Conservation (phyloP, 345 rosid species). For the Aurinia saxatilis region DNA sequence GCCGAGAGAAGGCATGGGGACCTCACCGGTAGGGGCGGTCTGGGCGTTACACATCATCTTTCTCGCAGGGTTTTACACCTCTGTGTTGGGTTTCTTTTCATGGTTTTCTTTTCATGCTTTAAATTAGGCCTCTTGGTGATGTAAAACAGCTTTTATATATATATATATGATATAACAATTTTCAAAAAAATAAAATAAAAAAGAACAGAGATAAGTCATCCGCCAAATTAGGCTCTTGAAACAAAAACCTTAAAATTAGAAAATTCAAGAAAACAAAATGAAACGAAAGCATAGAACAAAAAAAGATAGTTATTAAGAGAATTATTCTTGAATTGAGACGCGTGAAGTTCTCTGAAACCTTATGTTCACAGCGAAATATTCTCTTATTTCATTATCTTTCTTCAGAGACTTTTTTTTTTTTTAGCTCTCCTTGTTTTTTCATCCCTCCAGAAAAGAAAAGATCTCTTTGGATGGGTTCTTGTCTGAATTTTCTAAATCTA, state of each 20-base stretch:
- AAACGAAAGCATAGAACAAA: background rate
- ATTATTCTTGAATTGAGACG: constrained; percentile 9
- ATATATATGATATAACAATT: too few species aligned
- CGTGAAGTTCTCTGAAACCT: constrained; percentile 28
- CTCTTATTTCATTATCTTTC: constrained; percentile 16
- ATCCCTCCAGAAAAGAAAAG: constrained; percentile 3
- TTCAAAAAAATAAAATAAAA: too few species aligned
- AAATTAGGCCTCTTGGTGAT: too few species aligned
- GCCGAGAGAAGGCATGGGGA: too few species aligned
- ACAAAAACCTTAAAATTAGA: constrained; percentile 17
- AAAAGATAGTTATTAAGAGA: constrained; percentile 7
- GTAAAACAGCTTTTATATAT: too few species aligned
- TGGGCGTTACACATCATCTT: too few species aligned
- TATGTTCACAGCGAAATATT: constrained; percentile 2
- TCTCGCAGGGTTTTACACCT: too few species aligned
- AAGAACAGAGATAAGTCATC: constrained; percentile 4
- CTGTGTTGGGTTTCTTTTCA: too few species aligned
- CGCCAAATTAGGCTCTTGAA: constrained; percentile 23
- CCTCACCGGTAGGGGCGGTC: too few species aligned
- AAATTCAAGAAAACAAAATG: constrained; percentile 6
- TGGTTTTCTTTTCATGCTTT: too few species aligned
- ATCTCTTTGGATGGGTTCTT: background rate
- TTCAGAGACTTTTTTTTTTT: background rate
- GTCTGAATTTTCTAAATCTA: background rate
- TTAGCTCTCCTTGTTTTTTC: constrained; percentile 18